A percentile compares a stretch with the other conserved stretches of the same genome.
Evolutionary conservation across 2,329 filamentous ascomycete genomes (phyloP).

Genomic region (Macrophomina pseudophaseolina): DNA sequence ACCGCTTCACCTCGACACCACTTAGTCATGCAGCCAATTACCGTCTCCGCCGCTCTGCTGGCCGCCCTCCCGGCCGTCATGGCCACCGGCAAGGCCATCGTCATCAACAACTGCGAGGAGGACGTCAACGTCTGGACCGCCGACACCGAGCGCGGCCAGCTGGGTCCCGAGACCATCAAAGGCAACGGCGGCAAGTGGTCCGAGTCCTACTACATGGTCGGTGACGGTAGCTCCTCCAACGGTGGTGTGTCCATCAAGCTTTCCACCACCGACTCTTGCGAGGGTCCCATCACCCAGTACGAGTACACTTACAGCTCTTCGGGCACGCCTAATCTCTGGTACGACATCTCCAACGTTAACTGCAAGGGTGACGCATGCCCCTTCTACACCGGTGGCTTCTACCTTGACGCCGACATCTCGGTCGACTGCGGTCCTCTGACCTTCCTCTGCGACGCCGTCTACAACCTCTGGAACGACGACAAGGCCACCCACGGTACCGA

Average conservation of each 20-base stretch:
- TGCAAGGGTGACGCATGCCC: conserved; percentile 26
- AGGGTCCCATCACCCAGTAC: conserved; percentile 40
- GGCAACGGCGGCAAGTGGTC: conserved; percentile 34
- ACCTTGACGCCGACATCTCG: conserved; percentile 30
- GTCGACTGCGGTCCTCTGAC: conserved; percentile 44
- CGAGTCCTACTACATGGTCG: conserved; percentile 38
- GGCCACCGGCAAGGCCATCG: conserved; percentile 33
- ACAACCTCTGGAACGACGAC: conserved; percentile 40
- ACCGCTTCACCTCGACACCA: neutral
- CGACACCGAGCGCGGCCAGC: conserved; percentile 34
- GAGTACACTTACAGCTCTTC: conserved; percentile 42
- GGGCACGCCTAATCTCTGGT: conserved; percentile 44
- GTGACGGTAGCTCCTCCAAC: conserved; percentile 33
- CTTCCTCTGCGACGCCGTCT: conserved; percentile 37
- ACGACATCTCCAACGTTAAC: conserved; percentile 29
- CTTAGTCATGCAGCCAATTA: conserved; percentile 40
- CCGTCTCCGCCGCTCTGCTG: conserved; percentile 39
- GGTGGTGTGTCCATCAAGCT: conserved; percentile 48
- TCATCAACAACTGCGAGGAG: conserved; percentile 47
- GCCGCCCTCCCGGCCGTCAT: conserved; percentile 36
- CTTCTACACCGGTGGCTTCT: conserved; percentile 28
- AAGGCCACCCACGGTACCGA: conserved; percentile 35
- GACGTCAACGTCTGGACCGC: conserved; percentile 47
- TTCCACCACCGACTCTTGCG: conserved; percentile 40
- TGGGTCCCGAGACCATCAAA: conserved; percentile 36